Evolutionary conservation across 2,329 filamentous ascomycete genomes (phyloP).

Genomic region (Penicillium sp.): DNA sequence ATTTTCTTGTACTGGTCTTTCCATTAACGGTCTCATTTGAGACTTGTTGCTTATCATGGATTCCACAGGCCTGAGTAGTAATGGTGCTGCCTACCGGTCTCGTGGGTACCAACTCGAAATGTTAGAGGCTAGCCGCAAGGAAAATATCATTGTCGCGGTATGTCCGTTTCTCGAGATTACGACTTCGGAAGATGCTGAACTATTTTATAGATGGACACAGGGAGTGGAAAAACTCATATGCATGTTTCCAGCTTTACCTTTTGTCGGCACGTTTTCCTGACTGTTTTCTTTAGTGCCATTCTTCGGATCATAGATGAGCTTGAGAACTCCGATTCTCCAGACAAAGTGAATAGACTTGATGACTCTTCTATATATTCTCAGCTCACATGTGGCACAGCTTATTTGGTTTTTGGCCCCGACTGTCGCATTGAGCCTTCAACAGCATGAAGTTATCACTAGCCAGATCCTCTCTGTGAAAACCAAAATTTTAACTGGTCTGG

Average conservation of each 20-base stretch:
- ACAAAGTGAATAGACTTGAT: conserved; percentile 45
- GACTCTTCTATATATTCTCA: background rate
- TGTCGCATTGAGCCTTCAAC: conserved; percentile 58
- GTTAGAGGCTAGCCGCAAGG: conserved; percentile 58
- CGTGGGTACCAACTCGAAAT: conserved; percentile 68
- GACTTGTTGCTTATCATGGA: background rate
- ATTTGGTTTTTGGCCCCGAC: conserved; percentile 70
- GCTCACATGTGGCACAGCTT: conserved; percentile 22
- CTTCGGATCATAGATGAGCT: conserved; percentile 60
- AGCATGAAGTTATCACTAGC: conserved; percentile 50
- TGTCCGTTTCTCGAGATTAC: conserved; percentile 5
- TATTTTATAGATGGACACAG: conserved; percentile 61
- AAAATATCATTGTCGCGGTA: conserved; percentile 65
- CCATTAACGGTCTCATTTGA: background rate
- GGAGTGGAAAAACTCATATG: conserved; percentile 71
- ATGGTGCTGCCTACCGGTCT: conserved; percentile 18
- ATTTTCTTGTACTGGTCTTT: background rate
- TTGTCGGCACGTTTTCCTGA: background rate
- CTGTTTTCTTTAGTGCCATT: conserved; percentile 46
- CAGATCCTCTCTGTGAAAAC: conserved; percentile 53
- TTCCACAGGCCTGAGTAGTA: background rate
- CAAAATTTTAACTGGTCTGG: conserved; percentile 57
- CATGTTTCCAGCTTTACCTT: conserved; percentile 36
- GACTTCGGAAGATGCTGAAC: background rate
- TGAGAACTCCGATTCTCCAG: conserved; percentile 39